Percentiles rank a stretch among this genome's conserved stretches.
phyloP scores from a whole-genome alignment of 2,329 filamentous ascomycete genomes.

The Monilinia fructicola region DNA sequence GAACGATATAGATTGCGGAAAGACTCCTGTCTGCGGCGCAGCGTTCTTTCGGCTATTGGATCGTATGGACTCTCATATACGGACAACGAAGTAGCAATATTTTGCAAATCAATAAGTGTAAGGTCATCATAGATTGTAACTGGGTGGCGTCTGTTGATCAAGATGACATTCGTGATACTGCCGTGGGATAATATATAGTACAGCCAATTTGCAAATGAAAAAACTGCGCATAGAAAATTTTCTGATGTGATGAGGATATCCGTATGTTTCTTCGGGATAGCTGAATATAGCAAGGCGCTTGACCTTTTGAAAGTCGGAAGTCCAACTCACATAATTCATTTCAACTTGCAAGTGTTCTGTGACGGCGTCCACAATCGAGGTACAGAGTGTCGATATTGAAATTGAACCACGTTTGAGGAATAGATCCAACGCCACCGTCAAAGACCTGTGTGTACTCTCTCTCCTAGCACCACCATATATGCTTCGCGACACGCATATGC shows the following conservation, averaged over 20 bases:
- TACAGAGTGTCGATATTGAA: background rate
- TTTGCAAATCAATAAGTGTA: background rate
- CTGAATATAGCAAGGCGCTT: background rate
- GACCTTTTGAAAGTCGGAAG: background rate
- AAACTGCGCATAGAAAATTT: background rate
- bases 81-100: background rate
- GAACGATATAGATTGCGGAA: background rate
- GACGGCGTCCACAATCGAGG: background rate
- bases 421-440: background rate
- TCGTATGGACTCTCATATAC: background rate
- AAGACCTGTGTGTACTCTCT: background rate
- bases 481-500: background rate
- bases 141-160: background rate
- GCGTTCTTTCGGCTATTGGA: background rate
- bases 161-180: background rate
- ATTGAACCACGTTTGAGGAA: background rate
- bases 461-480: background rate
- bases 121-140: background rate
- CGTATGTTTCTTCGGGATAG: background rate
- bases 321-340: background rate
- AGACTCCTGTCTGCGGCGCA: background rate
- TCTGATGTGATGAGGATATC: background rate
- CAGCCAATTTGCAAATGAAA: background rate
- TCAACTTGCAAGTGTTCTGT: background rate
- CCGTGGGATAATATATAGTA: background rate